Conservation (phyloP, 108 stramenopile species). For the Cyclotella kingstonii region DNA sequence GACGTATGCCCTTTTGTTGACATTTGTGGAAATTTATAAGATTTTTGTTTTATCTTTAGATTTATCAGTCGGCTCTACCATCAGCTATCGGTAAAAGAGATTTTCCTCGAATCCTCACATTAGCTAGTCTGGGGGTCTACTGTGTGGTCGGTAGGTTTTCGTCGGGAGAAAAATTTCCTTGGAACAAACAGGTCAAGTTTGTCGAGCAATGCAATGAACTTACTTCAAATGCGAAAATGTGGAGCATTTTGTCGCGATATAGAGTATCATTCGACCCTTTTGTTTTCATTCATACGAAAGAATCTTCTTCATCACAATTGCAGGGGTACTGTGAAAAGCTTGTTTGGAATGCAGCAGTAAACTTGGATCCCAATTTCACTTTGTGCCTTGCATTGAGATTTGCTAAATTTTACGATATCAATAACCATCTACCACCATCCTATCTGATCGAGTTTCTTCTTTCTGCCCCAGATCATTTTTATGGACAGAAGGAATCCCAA, state of each 20-base stretch:
- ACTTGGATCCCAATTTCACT: constrained; percentile 3
- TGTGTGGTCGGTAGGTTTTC: constrained; percentile 42
- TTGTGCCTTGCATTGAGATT: constrained; percentile 39
- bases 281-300: constrained; percentile 36
- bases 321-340: constrained; percentile 35
- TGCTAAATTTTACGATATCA: constrained; percentile 17
- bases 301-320: constrained; percentile 35
- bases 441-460: constrained; percentile 36
- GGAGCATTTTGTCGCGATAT: constrained; percentile 53
- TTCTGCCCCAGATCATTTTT: constrained; percentile 13
- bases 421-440: constrained; percentile 28
- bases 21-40: not conserved
- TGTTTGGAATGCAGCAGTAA: constrained; percentile 32
- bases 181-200: constrained; percentile 70
- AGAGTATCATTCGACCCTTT: constrained; percentile 65
- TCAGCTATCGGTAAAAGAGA: constrained; percentile 76
- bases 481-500: not conserved
- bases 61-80: constrained; percentile 72
- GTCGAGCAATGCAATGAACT: constrained; percentile 66
- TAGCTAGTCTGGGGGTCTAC: constrained; percentile 68
- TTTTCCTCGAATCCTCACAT: constrained; percentile 54
- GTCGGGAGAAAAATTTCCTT: constrained; percentile 37
- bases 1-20: not conserved
- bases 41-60: constrained; percentile 16
- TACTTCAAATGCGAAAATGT: constrained; percentile 64